These are phyloP conservation scores for Phlegmacium glaucopus DNA, from an alignment of 768 basidiomycete species.

Conservation along the genomic window DNA sequence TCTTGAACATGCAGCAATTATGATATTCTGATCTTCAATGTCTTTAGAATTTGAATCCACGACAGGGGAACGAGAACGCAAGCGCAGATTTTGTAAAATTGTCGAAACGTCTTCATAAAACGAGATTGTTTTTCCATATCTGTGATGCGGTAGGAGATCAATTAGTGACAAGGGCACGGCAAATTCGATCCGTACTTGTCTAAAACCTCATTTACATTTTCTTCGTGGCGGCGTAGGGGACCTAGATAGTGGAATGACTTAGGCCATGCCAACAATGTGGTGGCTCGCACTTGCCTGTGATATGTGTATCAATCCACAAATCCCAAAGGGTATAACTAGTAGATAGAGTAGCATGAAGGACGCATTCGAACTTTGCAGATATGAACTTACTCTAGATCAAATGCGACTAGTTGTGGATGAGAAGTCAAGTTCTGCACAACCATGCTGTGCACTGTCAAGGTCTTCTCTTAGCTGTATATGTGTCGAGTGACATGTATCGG, in stretches of 20 bases:
- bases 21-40: constrained; percentile 15
- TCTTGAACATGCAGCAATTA: constrained; percentile 72
- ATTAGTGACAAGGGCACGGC: background rate
- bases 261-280: background rate
- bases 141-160: constrained; percentile 21
- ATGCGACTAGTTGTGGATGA: constrained; percentile 14
- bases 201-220: constrained; percentile 44
- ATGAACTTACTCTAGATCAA: constrained; percentile 15
- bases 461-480: too few species aligned
- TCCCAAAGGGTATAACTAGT: constrained; percentile 82
- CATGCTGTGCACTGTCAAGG: too few species aligned
- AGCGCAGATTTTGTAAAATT: constrained; percentile 60
- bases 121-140: constrained; percentile 51
- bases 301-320: constrained; percentile 83
- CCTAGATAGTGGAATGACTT: constrained; percentile 25
- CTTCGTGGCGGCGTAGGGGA: constrained; percentile 48
- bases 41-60: constrained; percentile 30
- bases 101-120: constrained; percentile 79
- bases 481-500: too few species aligned
- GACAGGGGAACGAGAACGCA: background rate
- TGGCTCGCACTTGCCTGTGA: constrained; percentile 40
- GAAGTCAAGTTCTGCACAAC: too few species aligned
- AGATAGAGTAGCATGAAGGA: background rate
- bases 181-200: constrained; percentile 37
- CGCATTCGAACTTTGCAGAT: constrained; percentile 31